These are phyloP conservation scores for Fusarium clavum DNA, from an alignment of 2,329 filamentous ascomycete genomes.

Conservation along the genomic window DNA sequence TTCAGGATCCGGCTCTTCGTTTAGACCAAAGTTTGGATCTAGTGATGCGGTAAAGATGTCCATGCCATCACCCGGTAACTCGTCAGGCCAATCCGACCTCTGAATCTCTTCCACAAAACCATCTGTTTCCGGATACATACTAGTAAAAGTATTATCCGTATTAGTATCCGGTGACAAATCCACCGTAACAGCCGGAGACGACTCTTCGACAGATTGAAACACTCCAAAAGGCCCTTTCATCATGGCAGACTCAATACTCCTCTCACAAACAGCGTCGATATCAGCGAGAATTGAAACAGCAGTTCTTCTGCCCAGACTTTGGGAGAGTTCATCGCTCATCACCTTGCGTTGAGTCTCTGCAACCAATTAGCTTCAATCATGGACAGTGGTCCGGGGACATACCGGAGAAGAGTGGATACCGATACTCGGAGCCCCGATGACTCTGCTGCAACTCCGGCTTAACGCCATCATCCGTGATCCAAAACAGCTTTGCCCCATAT, in stretches of 20 bases:
- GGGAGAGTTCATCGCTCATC: slow-evolving; percentile 48
- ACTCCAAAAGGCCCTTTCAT: slow-evolving; percentile 41
- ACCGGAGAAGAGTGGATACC: slow-evolving; percentile 58
- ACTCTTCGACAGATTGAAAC: slow-evolving; percentile 22
- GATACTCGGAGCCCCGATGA: slow-evolving; percentile 49
- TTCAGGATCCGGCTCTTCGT: slow-evolving; percentile 19
- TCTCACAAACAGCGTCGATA: slow-evolving; percentile 43
- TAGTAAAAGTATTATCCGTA: slow-evolving; percentile 26
- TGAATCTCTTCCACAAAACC: slow-evolving; percentile 40
- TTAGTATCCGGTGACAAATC: slow-evolving; percentile 15
- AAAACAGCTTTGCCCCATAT: slow-evolving; percentile 53
- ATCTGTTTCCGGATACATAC: slow-evolving; percentile 32
- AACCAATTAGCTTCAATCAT: background rate
- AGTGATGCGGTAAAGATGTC: slow-evolving; percentile 38
- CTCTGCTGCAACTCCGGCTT: slow-evolving; percentile 38
- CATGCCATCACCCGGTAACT: slow-evolving; percentile 32
- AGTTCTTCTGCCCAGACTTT: slow-evolving; percentile 46
- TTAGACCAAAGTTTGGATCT: slow-evolving; percentile 21
- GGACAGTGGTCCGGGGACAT: slow-evolving; percentile 21
- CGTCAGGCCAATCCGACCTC: slow-evolving; percentile 43
- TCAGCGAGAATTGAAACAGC: slow-evolving; percentile 42
- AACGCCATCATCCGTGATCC: slow-evolving; percentile 45
- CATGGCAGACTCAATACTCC: slow-evolving; percentile 3
- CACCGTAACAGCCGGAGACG: background rate
- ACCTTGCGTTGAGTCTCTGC: slow-evolving; percentile 37